phyloP scores from a whole-genome alignment of 441 rosid species.

The Pelargonium myrrhifolium region DNA sequence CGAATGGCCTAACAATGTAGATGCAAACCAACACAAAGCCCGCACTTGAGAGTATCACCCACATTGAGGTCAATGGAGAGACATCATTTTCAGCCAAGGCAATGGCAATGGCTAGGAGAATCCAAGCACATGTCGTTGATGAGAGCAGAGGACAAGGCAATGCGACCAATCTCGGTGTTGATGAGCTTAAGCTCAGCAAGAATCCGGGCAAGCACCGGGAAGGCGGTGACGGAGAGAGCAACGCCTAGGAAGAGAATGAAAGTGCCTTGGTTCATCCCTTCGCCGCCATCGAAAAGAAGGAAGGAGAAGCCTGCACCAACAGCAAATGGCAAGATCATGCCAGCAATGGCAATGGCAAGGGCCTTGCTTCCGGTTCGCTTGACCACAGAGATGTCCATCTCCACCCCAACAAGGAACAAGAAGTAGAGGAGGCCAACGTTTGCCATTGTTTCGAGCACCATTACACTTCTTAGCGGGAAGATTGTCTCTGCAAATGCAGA shows the following conservation, averaged over 20 bases:
- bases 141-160: conserved; percentile 89
- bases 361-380: conserved; percentile 57
- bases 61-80: conserved; percentile 50
- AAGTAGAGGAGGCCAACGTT: conserved; percentile 83
- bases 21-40: conserved; percentile 48
- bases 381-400: conserved; percentile 77
- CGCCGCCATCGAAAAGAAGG: conserved; percentile 22
- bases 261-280: conserved; percentile 36
- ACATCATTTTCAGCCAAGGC: conserved; percentile 63
- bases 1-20: conserved; percentile 54
- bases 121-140: conserved; percentile 90
- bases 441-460: conserved; percentile 99
- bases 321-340: conserved; percentile 78
- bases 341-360: conserved; percentile 51
- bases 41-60: conserved; percentile 59
- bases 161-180: conserved; percentile 71
- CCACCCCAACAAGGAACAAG: conserved; percentile 86
- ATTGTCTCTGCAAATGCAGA: conserved; percentile 30
- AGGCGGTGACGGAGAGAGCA: conserved; percentile 85
- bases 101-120: conserved; percentile 72
- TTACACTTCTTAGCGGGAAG: conserved; percentile 80
- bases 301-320: conserved; percentile 51
- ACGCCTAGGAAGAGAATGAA: conserved; percentile 77
- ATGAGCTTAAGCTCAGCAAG: conserved; percentile 89
- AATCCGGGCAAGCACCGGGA: conserved; percentile 83